Conservation (phyloP, 768 basidiomycete species). For the Cystofilobasidium bisporidii region DNA sequence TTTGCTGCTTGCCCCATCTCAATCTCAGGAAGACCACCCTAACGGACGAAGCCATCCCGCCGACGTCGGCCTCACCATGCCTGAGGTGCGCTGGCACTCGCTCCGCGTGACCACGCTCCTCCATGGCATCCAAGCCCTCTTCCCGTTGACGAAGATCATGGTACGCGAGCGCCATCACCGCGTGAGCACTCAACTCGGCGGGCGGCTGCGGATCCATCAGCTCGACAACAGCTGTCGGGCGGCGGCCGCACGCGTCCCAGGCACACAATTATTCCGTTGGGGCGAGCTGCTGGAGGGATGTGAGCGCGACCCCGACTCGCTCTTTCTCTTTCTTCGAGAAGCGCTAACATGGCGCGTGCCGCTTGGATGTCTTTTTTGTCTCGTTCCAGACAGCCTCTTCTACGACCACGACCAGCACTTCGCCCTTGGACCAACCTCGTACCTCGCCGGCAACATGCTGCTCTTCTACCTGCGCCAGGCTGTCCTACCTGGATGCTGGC, state of each 20-base stretch:
- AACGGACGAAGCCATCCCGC: not conserved
- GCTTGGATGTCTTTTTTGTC: not conserved
- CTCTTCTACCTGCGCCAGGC: not conserved
- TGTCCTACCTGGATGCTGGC: not conserved
- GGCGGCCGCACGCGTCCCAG: not conserved
- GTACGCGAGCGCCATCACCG: not conserved
- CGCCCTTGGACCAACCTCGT: not conserved
- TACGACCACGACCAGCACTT: constrained; percentile 3
- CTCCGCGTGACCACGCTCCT: not conserved
- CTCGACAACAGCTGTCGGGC: not conserved
- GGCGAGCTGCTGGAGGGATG: not conserved
- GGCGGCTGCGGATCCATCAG: not conserved
- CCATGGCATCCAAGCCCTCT: not conserved
- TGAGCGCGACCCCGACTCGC: not conserved
- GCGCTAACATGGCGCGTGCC: too few relatives aligned
- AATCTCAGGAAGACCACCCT: too few relatives aligned
- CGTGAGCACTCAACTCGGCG: not conserved
- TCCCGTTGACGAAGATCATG: not conserved
- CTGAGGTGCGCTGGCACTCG: not conserved
- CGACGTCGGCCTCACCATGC: not conserved
- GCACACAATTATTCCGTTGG: not conserved
- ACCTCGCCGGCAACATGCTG: not conserved
- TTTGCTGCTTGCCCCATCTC: too few relatives aligned
- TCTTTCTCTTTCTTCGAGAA: not conserved
- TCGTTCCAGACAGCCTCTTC: not conserved